Conservation (phyloP, 495 filamentous ascomycete genomes). For the Corynascus novoguineensis region DNA sequence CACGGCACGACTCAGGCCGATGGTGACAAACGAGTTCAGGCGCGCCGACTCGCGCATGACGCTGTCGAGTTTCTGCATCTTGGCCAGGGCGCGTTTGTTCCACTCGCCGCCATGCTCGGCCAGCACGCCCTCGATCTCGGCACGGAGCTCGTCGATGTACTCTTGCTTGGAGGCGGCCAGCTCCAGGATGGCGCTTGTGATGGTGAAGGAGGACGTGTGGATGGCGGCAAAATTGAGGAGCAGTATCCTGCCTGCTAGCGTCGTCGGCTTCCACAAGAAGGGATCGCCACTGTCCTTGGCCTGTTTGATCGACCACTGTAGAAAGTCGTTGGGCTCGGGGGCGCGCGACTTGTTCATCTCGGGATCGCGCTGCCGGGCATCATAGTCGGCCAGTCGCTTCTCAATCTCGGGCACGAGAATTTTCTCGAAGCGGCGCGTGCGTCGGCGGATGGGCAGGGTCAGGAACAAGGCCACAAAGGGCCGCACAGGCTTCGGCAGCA, state of each 20-base stretch:
- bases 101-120: constrained; percentile 32
- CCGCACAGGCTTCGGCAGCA: constrained; percentile 34
- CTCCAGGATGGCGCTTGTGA: constrained; percentile 33
- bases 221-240: constrained; percentile 47
- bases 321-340: constrained; percentile 33
- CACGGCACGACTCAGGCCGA: constrained; percentile 30
- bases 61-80: constrained; percentile 41
- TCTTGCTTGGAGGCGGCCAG: constrained; percentile 28
- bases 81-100: constrained; percentile 40
- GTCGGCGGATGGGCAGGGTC: constrained; percentile 34
- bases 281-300: constrained; percentile 28
- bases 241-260: constrained; percentile 32
- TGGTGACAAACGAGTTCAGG: constrained; percentile 29
- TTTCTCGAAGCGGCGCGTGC: constrained; percentile 26
- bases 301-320: constrained; percentile 37
- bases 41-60: constrained; percentile 33
- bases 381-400: constrained; percentile 25
- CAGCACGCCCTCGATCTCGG: constrained; percentile 42
- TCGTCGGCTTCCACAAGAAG: constrained; percentile 20
- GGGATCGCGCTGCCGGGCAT: constrained; percentile 22
- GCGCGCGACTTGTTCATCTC: constrained; percentile 20
- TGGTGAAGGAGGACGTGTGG: constrained; percentile 45
- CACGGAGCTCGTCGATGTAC: constrained; percentile 46
- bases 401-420: constrained; percentile 33
- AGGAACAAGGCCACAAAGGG: constrained; percentile 34